These are phyloP conservation scores for Metarhizium robertsii DNA, from an alignment of 2,329 filamentous ascomycete species.

Conservation along the genomic window DNA sequence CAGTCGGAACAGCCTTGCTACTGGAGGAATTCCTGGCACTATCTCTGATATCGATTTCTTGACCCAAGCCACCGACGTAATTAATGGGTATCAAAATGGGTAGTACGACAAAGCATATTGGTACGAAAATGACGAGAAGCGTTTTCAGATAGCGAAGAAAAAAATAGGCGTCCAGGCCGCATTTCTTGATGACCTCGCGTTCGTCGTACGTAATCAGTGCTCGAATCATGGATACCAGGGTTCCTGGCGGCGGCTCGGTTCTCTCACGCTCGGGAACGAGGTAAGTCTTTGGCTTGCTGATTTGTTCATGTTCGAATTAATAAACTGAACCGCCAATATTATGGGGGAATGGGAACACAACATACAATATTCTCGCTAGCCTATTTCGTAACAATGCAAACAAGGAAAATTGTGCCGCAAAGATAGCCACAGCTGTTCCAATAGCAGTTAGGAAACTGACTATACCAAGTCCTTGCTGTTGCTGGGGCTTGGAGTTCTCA, in stretches of 20 bases:
- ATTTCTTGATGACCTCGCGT: slow-evolving; percentile 85
- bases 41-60: slow-evolving; percentile 33
- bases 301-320: neutral
- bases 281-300: slow-evolving; percentile 72
- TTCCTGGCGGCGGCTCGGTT: slow-evolving; percentile 60
- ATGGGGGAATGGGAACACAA: neutral
- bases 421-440: slow-evolving; percentile 51
- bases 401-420: slow-evolving; percentile 54
- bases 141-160: slow-evolving; percentile 76
- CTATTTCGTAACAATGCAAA: slow-evolving; percentile 73
- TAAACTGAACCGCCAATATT: slow-evolving; percentile 7
- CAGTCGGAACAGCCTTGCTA: slow-evolving; percentile 29
- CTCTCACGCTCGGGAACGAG: slow-evolving; percentile 79
- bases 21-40: slow-evolving; percentile 6
- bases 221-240: slow-evolving; percentile 41
- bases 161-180: slow-evolving; percentile 93
- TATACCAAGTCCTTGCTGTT: slow-evolving; percentile 33
- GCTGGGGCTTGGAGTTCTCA: slow-evolving; percentile 19
- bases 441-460: slow-evolving; percentile 53
- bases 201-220: slow-evolving; percentile 59
- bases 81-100: slow-evolving; percentile 86
- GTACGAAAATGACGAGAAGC: slow-evolving; percentile 85
- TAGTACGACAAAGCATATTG: slow-evolving; percentile 66
- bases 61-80: slow-evolving; percentile 58
- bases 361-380: slow-evolving; percentile 73